Base-by-base conservation (phyloP, 2,329 filamentous ascomycete species). In the Aspergillus proliferans region DNA sequence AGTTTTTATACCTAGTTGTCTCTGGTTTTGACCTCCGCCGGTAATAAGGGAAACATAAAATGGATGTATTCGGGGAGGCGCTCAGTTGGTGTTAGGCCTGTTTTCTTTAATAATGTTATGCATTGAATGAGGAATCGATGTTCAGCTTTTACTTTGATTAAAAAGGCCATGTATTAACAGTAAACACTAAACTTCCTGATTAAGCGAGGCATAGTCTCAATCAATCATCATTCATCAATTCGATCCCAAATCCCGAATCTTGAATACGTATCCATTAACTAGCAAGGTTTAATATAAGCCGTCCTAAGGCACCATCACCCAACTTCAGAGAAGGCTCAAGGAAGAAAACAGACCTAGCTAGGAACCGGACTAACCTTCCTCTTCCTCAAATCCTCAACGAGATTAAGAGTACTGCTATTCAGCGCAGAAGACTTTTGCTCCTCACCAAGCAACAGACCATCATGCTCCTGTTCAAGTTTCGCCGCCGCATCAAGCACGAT, bases 301-400 rank as follows among this genome's bases (percentile, higher is more conserved):
- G 6, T 36, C 34, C 3, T 9, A 30, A 30, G 26, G 12, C 34
- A 36, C 6, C 15, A 36, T 40, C 18, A 40, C 18, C 9, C 38
- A 14, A 40, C 9, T 14, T 12, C 15, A 5, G 10, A n/a, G 10
- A 40, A 12, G 18, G 6, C n/a, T 4, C 3, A 43, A 14, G 14
- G 21, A 34, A 52, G 47, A 26, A 55, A 47, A 48, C 52, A 41
- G 15, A 53, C 42, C 30, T 58, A 30, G 10, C 26, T 54, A 15
- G 51, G 48, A 34, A 54, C 47, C 30, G 54, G 42, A 22, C 59
- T 55, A 33, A 52, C 50, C 26, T 56, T 64, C 38, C 64, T 54
- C 46, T 55, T 58, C n/a, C 88, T 21, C 89, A 96, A 70, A 79
- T 96, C 24, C 91, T 96, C 70, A 84, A 90, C 64, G 92, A 95